Evolutionary conservation across 1,284 basidiomycete species (phyloP).

Genomic region (Marasmius oreades): DNA sequence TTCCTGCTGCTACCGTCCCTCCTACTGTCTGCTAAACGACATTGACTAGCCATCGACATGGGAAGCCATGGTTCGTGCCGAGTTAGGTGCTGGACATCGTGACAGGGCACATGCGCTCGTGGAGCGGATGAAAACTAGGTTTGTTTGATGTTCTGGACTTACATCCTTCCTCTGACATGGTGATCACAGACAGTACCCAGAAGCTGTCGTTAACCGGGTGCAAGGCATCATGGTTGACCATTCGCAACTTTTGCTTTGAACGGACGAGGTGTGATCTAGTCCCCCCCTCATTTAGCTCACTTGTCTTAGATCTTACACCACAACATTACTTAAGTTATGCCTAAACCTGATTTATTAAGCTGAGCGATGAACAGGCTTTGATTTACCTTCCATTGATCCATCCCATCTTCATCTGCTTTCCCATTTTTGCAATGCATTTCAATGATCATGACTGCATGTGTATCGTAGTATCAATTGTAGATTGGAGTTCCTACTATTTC

Average conservation of each 20-base stretch:
- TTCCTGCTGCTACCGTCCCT: conserved; percentile 14
- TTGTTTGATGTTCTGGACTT: conserved; percentile 20
- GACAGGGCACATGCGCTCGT: conserved; percentile 72
- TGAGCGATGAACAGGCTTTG: background rate
- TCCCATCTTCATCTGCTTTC: background rate
- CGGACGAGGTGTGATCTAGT: background rate
- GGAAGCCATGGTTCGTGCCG: conserved; percentile 94
- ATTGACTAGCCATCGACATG: conserved; percentile 73
- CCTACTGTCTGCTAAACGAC: conserved; percentile 4
- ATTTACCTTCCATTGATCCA: background rate
- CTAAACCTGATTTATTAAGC: background rate
- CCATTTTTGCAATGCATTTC: background rate
- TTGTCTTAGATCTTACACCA: conserved; percentile 6
- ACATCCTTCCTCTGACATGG: conserved; percentile 3
- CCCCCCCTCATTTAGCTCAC: background rate
- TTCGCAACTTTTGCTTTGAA: conserved; percentile 27
- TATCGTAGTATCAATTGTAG: background rate
- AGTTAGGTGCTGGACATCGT: conserved; percentile 76
- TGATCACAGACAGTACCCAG: conserved; percentile 60
- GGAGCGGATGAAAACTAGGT: conserved; percentile 75
- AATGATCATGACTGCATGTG: background rate
- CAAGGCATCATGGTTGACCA: conserved; percentile 62
- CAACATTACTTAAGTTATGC: conserved; percentile 2
- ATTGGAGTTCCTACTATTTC: background rate
- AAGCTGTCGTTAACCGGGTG: conserved; percentile 65